Conservation (phyloP, 1,139 yeast species). For the Tardiomyces digboiensis region DNA sequence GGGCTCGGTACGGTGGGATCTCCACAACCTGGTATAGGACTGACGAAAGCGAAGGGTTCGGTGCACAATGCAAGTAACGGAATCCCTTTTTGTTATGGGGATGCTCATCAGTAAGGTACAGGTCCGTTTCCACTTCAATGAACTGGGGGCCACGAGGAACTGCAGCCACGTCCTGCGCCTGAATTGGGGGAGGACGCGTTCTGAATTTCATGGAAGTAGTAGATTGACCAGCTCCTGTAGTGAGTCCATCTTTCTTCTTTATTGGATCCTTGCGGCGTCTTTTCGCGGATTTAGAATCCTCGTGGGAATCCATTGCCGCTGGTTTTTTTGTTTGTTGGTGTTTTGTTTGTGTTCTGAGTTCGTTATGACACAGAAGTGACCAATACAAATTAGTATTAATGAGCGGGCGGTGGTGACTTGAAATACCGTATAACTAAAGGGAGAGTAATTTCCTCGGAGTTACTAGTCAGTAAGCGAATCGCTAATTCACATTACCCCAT, state of each 20-base stretch:
- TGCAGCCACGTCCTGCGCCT: constrained; percentile 12
- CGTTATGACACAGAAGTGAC: no score
- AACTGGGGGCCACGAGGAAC: constrained; percentile 11
- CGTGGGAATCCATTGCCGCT: no score
- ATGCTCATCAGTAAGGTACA: constrained; percentile 53
- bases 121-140: constrained; percentile 4
- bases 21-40: constrained; percentile 69
- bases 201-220: constrained; percentile 5
- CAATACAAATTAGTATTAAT: no score
- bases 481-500: no score
- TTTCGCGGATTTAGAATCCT: constrained; percentile 1
- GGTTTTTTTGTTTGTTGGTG: no score
- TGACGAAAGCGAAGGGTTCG: constrained; percentile 51
- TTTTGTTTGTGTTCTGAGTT: no score
- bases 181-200: constrained; percentile 16
- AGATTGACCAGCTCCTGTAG: constrained; percentile 1
- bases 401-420: no score
- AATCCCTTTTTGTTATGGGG: constrained; percentile 78
- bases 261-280: constrained; percentile 4
- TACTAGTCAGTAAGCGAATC: no score
- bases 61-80: constrained; percentile 71
- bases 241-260: constrained; percentile 1
- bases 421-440: no score
- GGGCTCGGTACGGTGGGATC: no score
- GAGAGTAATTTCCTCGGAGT: no score